Evolutionary conservation across 108 stramenopile species (phyloP), one percentile per base, ranked within the genome.

Genomic region (Nitzschia inconspicua): DNA sequence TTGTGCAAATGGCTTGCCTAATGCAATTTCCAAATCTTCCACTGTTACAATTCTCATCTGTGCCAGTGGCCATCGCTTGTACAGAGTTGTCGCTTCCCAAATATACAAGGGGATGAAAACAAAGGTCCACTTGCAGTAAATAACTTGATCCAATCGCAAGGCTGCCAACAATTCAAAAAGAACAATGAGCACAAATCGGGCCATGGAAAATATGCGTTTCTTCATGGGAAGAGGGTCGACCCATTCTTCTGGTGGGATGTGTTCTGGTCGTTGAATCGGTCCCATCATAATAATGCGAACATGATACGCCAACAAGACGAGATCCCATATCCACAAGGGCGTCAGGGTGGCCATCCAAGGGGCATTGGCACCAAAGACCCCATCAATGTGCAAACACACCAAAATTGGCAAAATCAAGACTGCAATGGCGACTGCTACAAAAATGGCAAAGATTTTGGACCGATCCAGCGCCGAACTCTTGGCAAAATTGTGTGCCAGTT

Each of bases 311-410:
- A 91, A 37, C 23, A 86, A 75, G 23, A 91, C 60, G 0, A 46
- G 68, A 70, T 91, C 75, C 89, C 89, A 87, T 18, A 91, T 9
- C 94, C 94, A 93, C 44, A 93, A 57, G 1, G 94, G 91, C 6
- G 56, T 75, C 44, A 95, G 53, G 14, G 91, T 82, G 2, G 73
- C 74, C 46, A 70, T 58, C 88, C 88, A 95, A 24, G 66, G 72
- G 20, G 80, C 83, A 44, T 63, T 42, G 7, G 58, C 49, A 2
- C 86, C 88, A 52, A 88, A 75, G 28, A 26, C 22, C n/a, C 86
- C 84, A 79, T 95, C 94, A 0, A 81, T 80, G 57, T 86, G 84
- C 23, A 93, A 59, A 70, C 91, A 91, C 26, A 93, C 65, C 34
- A 88, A 62, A 41, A 91, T 60, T 11, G 89, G 88, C 18, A 83